Evolutionary conservation across 352 stramenopile species (phyloP).

Genomic region (Saprolegnia parasitica): DNA sequence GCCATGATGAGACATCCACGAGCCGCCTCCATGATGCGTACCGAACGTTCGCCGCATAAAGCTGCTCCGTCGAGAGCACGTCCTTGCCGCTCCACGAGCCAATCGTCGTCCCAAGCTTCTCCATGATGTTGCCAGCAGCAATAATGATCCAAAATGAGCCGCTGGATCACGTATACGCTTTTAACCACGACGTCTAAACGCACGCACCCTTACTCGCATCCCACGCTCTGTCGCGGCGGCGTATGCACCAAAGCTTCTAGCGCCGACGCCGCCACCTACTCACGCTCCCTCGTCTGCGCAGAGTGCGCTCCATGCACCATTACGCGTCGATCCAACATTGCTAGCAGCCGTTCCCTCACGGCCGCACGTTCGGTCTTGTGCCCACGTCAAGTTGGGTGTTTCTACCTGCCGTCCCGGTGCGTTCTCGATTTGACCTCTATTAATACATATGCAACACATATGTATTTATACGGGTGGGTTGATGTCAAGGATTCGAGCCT

Average conservation of each 20-base stretch:
- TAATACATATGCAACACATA: not conserved
- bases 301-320: no score
- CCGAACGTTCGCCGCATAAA: conserved; percentile 66
- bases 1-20: not conserved
- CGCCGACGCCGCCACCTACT: not conserved
- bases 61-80: conserved; percentile 76
- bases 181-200: not conserved
- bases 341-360: not conserved
- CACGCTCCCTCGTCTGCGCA: not conserved
- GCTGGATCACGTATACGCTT: not conserved
- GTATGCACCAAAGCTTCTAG: not conserved
- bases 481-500: not conserved
- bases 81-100: conserved; percentile 65
- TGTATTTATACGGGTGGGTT: not conserved
- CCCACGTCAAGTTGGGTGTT: not conserved
- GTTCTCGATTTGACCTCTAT: no score
- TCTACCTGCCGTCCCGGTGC: not conserved
- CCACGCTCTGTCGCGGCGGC: not conserved
- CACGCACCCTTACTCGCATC: not conserved
- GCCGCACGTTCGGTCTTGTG: no score
- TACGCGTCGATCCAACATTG: not conserved
- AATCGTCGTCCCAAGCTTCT: conserved; percentile 56
- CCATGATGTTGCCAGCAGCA: conserved; percentile 15
- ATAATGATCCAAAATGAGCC: conserved; percentile 3
- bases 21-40: conserved; percentile 31